Base-by-base conservation (phyloP, 1,284 basidiomycete genomes). In the Porodaedalea pini region DNA sequence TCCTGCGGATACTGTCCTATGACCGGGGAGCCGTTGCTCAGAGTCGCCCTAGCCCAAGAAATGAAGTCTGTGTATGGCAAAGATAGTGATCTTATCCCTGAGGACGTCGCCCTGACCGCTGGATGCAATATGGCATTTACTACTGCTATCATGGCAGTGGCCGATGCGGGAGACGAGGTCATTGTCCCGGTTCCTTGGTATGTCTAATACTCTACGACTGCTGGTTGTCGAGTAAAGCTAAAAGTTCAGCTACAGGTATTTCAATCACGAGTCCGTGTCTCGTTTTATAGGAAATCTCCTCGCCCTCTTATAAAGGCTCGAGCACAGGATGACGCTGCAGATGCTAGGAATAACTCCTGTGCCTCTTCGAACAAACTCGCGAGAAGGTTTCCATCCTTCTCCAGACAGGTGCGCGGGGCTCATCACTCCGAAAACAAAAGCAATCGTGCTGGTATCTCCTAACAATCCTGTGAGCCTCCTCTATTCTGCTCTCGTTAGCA, bases 161-260 rank as follows among this genome's bases (percentile, higher is more conserved):
- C 86, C 17, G 81, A 83, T 60, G 74, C 81, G 2, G 88, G 87
- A 0, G 87, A 91, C 59, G 87, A 89, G 62, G 75, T 93, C 40
- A 85, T 96, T 50, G 70, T 94, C 13, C 90, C 92, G 4, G 76
- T 86, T 0, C 92, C 92, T 8, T 90, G 88, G 86, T 87, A 66
- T 51, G 65, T 61, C 44, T 31, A 19, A 15, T 17, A 54, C n/a
- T 27, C 8, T 23, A 29, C 17, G 7, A 29, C 2, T 29, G 6
- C 17, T 21, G n/a, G 17, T 25, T 50, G 29, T 29, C 29, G 51
- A 21, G 29, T 44, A 29, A 25, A 32, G 27, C 6, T 44, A 17
- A 19, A n/a, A 37, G 7, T 21, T 7, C 56, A 51, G 15, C 21
- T 36, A 2, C 61, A 86, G 83, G 78, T 90, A 91, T 66, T 91